Percentiles rank a stretch among this genome's conserved stretches.
These are phyloP conservation scores for Dacryopinax primogenitus DNA, from an alignment of 768 basidiomycete species.

Conservation along the genomic window DNA sequence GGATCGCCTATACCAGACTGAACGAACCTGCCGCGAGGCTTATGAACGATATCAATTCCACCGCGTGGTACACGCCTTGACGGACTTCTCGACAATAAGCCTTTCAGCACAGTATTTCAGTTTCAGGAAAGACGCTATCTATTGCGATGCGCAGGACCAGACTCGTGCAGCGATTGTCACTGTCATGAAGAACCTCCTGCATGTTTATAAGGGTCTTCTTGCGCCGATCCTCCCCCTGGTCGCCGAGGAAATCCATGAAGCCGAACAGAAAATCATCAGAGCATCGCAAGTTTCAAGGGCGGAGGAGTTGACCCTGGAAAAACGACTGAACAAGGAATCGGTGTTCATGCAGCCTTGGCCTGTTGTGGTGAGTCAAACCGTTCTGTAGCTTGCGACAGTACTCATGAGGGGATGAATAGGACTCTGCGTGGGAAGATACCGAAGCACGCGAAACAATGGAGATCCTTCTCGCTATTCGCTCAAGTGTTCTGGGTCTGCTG, in stretches of 20 bases:
- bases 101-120: constrained; percentile 89
- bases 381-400: background rate
- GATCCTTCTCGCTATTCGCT: constrained; percentile 46
- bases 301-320: constrained; percentile 25
- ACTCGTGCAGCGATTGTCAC: no score
- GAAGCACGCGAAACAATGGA: constrained; percentile 51
- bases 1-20: constrained; percentile 65
- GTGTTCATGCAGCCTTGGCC: constrained; percentile 64
- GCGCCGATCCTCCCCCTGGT: constrained; percentile 84
- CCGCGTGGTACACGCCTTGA: constrained; percentile 57
- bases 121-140: constrained; percentile 48
- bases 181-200: constrained; percentile 48
- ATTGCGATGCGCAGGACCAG: no score
- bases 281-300: constrained; percentile 18
- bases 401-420: constrained; percentile 30
- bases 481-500: constrained; percentile 48
- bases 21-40: constrained; percentile 49
- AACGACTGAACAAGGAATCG: no score
- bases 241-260: constrained; percentile 69
- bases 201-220: constrained; percentile 29
- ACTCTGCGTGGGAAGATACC: constrained; percentile 47
- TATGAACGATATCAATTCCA: constrained; percentile 67
- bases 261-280: constrained; percentile 7
- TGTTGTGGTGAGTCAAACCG: constrained; percentile 50
- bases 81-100: constrained; percentile 67